phyloP scores from a whole-genome alignment of 306 rosid genomes.

The Corylus avellana region DNA sequence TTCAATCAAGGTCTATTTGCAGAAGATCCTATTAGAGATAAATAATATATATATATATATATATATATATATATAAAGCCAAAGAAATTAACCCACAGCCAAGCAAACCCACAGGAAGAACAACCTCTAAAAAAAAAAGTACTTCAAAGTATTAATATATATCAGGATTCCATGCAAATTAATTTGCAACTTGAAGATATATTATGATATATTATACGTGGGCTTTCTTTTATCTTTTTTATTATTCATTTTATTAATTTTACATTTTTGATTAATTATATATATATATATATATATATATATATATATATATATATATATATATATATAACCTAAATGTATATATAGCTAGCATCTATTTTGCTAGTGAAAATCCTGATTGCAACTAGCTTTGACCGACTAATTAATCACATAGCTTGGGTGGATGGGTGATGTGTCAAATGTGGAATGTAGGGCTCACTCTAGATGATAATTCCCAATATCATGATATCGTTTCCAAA shows the following conservation, averaged over 20 bases:
- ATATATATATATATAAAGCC: slow-evolving; percentile 32
- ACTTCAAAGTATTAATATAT: slow-evolving; percentile 32
- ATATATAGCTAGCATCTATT: background rate
- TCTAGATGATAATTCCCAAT: slow-evolving; percentile 23
- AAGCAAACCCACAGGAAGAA: slow-evolving; percentile 47
- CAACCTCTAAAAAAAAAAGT: slow-evolving; percentile 37
- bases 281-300: too few relatives aligned
- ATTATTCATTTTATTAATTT: too few relatives aligned
- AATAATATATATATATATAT: background rate
- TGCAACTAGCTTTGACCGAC: slow-evolving; percentile 29
- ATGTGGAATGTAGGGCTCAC: slow-evolving; percentile 23
- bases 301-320: too few relatives aligned
- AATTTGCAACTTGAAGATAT: slow-evolving; percentile 14
- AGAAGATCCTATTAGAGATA: slow-evolving; percentile 42
- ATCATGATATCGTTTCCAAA: slow-evolving; percentile 45
- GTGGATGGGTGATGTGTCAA: slow-evolving; percentile 35
- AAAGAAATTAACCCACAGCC: slow-evolving; percentile 48
- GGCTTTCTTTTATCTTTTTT: too few relatives aligned
- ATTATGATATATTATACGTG: too few relatives aligned
- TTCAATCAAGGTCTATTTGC: slow-evolving; percentile 40
- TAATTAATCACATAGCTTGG: slow-evolving; percentile 22
- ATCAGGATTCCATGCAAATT: slow-evolving; percentile 20
- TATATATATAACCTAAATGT: too few relatives aligned
- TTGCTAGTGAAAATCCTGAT: slow-evolving; percentile 5
- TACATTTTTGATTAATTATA: too few relatives aligned